Evolutionary conservation across 768 basidiomycete species (phyloP), one percentile per base, ranked within the genome.

Genomic region (Psilocybe cyanescens): DNA sequence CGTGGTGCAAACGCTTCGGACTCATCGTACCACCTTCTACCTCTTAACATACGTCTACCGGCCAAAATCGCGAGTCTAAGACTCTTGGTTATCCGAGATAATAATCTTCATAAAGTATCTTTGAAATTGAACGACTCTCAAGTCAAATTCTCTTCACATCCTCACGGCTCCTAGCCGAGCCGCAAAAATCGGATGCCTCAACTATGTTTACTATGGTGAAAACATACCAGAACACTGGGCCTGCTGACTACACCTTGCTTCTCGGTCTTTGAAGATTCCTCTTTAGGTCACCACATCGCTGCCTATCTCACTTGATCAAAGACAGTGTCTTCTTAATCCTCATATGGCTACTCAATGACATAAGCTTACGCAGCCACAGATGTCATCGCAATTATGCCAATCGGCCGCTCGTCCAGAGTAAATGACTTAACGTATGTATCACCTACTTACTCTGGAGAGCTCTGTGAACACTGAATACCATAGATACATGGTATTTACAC

Each of bases 231-330:
- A 52, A 46, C 41, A 52, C 8, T 35, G 60, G 60, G 28, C 45
- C 39, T 19, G 39, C 41, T 60, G 52, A 44, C 53, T 44, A 30
- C 37, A 47, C 19, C 53, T n/a, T 33, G 46, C 54, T 49, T 14
- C 33, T 30, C 31, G 12, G 35, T 33, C 63, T 54, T 62, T 66
- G 46, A 63, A 55, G 39, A 28, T 66, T 58, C 65, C 65, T 57
- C 54, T 57, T 66, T 58, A 17, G 55, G 61, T 37, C 59, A 33
- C 48, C 24, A 39, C 57, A 44, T 58, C 57, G 60, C 49, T 50
- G 64, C 54, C 60, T 65, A 65, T 65, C 64, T 61, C 52, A 44
- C 41, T 44, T 44, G 41, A 44, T 44, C 41, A 44, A 11, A 44
- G 14, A 11, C 41, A 9, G 41, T 44, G n/a, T 44, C 41, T 44